phyloP scores from a whole-genome alignment of 176 grass and related monocot genomes.

The Urochloa ruziziensis region DNA sequence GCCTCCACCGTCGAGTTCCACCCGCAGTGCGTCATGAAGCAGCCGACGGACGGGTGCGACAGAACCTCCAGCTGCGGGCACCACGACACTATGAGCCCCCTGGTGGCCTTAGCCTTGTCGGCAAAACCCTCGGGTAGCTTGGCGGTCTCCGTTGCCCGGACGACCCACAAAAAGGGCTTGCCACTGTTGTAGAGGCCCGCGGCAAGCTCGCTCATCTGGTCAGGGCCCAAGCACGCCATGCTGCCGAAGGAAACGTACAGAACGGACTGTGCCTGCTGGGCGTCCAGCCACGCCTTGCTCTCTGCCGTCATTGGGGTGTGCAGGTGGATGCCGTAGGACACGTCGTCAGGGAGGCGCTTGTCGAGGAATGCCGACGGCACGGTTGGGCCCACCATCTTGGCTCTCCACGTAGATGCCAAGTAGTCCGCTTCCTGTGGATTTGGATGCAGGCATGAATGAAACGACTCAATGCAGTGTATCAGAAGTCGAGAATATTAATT shows the following conservation, averaged over 20 bases:
- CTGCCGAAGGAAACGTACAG: conserved; percentile 69
- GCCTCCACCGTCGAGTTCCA: conserved; percentile 71
- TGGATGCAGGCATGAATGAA: neutral
- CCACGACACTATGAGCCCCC: conserved; percentile 46
- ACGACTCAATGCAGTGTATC: neutral
- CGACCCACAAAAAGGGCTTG: conserved; percentile 65
- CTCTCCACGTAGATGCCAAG: conserved; percentile 16
- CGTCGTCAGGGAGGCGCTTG: conserved; percentile 21
- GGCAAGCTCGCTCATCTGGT: conserved; percentile 46
- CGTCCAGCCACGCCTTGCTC: conserved; percentile 34
- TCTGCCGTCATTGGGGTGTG: conserved; percentile 10
- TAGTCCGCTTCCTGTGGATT: conserved; percentile 20
- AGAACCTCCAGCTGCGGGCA: conserved; percentile 69
- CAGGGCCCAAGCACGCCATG: neutral
- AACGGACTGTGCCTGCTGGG: conserved; percentile 19
- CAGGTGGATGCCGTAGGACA: conserved; percentile 43
- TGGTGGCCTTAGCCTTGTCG: neutral
- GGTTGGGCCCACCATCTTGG: conserved; percentile 25
- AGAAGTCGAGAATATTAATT: too few species aligned
- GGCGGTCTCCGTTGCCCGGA: conserved; percentile 19
- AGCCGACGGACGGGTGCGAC: conserved; percentile 43
- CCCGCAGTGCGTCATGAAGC: conserved; percentile 66
- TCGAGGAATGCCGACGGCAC: conserved; percentile 42
- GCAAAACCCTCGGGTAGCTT: conserved; percentile 26
- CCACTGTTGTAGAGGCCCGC: conserved; percentile 33